Percentiles rank a stretch among this genome's conserved stretches.
phyloP scores from a whole-genome alignment of 495 filamentous ascomycete species.

The Tetracladium setigerum region DNA sequence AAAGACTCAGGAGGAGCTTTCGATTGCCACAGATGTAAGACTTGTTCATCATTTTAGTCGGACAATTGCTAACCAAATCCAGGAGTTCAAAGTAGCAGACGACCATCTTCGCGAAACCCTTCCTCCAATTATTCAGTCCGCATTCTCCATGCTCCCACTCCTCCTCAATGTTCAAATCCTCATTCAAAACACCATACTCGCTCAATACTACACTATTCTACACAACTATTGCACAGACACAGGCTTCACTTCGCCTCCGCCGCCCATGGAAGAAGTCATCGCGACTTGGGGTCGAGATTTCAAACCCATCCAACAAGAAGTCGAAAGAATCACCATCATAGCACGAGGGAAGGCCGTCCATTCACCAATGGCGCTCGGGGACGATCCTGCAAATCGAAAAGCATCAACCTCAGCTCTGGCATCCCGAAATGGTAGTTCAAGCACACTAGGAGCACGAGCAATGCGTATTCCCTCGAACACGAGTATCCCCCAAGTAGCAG shows the following conservation, averaged over 20 bases:
- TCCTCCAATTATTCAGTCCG: conserved; percentile 64
- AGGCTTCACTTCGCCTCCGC: conserved; percentile 65
- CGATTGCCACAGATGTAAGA: conserved; percentile 50
- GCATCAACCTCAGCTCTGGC: conserved; percentile 26
- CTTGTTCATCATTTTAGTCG: neutral
- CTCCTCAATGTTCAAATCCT: conserved; percentile 66
- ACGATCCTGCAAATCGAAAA: conserved; percentile 23
- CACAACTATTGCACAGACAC: conserved; percentile 69
- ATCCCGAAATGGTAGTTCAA: conserved; percentile 28
- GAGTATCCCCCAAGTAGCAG: conserved; percentile 4
- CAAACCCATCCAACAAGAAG: conserved; percentile 54
- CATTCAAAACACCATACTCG: conserved; percentile 78
- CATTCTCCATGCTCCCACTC: conserved; percentile 73
- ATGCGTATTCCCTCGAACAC: conserved; percentile 19
- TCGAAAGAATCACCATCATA: conserved; percentile 67
- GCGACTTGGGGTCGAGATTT: conserved; percentile 61
- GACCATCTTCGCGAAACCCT: conserved; percentile 68
- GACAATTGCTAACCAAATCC: conserved; percentile 8
- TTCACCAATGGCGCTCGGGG: conserved; percentile 21
- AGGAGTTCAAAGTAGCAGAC: conserved; percentile 82
- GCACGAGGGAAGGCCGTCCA: conserved; percentile 69
- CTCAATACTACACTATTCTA: conserved; percentile 75
- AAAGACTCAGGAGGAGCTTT: conserved; percentile 74
- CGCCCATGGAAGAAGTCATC: conserved; percentile 65
- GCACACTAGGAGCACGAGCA: conserved; percentile 19